Base-by-base conservation (phyloP, 2,329 filamentous ascomycete species). In the Ophiostoma ulmi region DNA sequence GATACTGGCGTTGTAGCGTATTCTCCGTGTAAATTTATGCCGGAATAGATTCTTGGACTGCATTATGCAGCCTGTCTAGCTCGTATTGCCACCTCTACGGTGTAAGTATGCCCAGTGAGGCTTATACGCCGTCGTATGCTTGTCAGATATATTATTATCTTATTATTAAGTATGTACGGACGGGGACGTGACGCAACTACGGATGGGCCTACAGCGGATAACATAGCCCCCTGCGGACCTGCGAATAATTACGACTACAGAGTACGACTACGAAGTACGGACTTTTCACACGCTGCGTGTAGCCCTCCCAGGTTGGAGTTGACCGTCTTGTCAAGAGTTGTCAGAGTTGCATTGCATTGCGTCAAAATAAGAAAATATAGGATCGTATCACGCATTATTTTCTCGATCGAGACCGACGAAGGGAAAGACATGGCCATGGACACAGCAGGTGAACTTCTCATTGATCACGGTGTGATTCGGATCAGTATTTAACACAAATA, bases 271-370 rank as follows among this genome's bases (percentile, higher is more conserved):
- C 44, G 44, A 20, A 48, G 17, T 20, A 20, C 44, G 44, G 44
- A 48, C 44, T n/a, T 44, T 58, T 58, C 22, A 14, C 22, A 58
- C n/a, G 11, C 10, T 26, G 52, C n/a, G n/a, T 26, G 22, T 58
- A 58, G 52, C 52, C 52, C 52, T 22, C 52, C 22, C n/a, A 13
- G 52, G 52, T 13, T 58, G 17, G 52, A 26, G 52, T 58, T 26
- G 52, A 11, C n/a, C 13, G 52, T 22, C n/a, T 58, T 58, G 52
- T 58, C 17, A 26, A 26, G n/a, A 13, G 52, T 58, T 58, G 1
- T 58, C 52, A 14, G n/a, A 6, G 52, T 58, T 58, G 52, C 52
- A 58, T 58, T 58, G 52, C 52, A 31, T 58, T 58, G 52, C 13
- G 11, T 26, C 52, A 58, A 58, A 10, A 31, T 31, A 31, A 31